phyloP scores from a whole-genome alignment of 2,329 filamentous ascomycete genomes.

The Scytalidium lignicola region DNA sequence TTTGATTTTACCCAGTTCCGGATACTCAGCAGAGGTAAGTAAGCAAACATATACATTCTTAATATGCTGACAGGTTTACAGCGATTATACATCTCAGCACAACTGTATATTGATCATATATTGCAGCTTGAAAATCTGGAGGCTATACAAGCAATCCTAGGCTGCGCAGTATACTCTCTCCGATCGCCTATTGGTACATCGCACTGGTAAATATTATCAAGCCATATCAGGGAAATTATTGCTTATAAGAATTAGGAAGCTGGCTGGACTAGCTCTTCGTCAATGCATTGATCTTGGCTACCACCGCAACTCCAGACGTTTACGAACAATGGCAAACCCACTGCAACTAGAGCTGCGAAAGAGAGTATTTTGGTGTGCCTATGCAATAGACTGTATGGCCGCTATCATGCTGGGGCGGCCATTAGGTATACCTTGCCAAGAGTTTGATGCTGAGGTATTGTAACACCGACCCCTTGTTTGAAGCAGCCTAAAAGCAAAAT shows the following conservation, averaged over 20 bases:
- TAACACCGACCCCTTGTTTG: too few relatives aligned
- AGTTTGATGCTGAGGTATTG: conserved; percentile 23
- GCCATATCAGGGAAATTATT: conserved; percentile 25
- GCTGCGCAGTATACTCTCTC: conserved; percentile 22
- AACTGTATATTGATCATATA: conserved; percentile 12
- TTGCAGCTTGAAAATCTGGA: conserved; percentile 19
- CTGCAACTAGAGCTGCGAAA: conserved; percentile 26
- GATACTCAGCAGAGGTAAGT: conserved; percentile 1
- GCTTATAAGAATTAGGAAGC: conserved; percentile 18
- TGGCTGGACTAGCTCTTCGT: conserved; percentile 30
- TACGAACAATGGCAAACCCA: conserved; percentile 7
- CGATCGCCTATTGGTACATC: conserved; percentile 20
- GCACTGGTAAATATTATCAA: conserved; percentile 21
- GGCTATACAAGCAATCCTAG: conserved; percentile 20
- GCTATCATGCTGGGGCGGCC: conserved; percentile 28
- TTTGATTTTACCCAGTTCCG: conserved; percentile 5
- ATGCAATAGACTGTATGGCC: conserved; percentile 28
- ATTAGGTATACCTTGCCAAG: conserved; percentile 20
- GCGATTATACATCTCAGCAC: conserved; percentile 14
- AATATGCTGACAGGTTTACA: too few relatives aligned
- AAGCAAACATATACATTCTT: conserved; percentile 6
- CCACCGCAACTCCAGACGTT: conserved; percentile 23
- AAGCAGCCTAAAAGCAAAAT: too few relatives aligned
- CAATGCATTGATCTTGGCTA: conserved; percentile 32
- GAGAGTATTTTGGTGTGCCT: conserved; percentile 29